These are phyloP conservation scores for Meripilus lineatus DNA, from an alignment of 1,284 basidiomycete species.

Conservation along the genomic window DNA sequence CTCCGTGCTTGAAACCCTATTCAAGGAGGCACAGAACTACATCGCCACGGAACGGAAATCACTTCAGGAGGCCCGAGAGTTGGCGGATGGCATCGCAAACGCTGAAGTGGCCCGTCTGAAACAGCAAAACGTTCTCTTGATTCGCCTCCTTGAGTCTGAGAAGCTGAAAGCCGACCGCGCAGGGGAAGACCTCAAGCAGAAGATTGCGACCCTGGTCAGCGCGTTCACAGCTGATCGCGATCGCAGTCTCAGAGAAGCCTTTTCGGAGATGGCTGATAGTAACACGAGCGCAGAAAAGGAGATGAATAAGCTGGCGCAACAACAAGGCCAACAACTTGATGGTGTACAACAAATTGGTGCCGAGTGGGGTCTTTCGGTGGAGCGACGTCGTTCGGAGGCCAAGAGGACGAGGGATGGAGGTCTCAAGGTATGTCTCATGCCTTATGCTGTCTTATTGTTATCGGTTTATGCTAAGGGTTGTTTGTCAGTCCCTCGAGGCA, in stretches of 20 bases:
- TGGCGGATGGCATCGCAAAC: constrained; percentile 47
- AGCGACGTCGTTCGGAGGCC: constrained; percentile 45
- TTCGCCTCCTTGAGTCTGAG: constrained; percentile 62
- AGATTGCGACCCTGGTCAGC: constrained; percentile 65
- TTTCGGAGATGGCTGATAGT: constrained; percentile 49
- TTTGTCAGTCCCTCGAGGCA: constrained; percentile 42
- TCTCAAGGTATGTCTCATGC: constrained; percentile 44
- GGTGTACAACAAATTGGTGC: constrained; percentile 35
- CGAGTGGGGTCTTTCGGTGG: constrained; percentile 37
- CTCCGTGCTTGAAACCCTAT: constrained; percentile 54
- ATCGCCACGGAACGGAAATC: constrained; percentile 51
- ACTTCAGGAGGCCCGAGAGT: constrained; percentile 43
- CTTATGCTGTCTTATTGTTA: not conserved
- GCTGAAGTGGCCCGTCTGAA: constrained; percentile 64
- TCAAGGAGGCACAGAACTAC: constrained; percentile 54
- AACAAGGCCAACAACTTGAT: constrained; percentile 44
- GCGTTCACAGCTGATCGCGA: constrained; percentile 71
- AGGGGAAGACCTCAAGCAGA: constrained; percentile 68
- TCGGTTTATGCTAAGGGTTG: constrained; percentile 6
- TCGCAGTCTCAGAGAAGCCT: constrained; percentile 56
- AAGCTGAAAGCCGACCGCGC: constrained; percentile 59
- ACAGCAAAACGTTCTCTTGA: constrained; percentile 69
- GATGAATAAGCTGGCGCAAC: constrained; percentile 41
- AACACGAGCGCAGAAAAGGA: constrained; percentile 53
- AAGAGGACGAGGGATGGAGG: constrained; percentile 54